phyloP scores from a whole-genome alignment of 1,284 basidiomycete genomes.

The Gomphus bonarii region DNA sequence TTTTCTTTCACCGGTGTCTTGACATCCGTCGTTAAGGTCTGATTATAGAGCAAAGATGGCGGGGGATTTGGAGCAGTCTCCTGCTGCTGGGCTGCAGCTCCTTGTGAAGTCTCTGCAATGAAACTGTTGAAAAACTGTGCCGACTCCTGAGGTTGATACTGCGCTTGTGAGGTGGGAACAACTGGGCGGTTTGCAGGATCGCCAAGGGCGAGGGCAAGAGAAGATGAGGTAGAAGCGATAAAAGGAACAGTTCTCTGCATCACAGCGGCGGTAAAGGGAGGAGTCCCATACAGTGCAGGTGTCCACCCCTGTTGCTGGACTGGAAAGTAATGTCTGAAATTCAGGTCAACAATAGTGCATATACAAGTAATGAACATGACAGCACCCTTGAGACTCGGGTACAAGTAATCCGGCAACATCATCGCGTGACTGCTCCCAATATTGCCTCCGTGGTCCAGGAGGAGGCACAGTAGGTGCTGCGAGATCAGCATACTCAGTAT shows the following conservation, averaged over 20 bases:
- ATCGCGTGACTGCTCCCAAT: conserved; percentile 43
- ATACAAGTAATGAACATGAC: conserved; percentile 14
- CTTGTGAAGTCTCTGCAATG: conserved; percentile 39
- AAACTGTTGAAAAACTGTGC: conserved; percentile 52
- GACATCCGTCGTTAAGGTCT: neutral
- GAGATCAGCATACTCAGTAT: conserved; percentile 48
- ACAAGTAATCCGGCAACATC: conserved; percentile 29
- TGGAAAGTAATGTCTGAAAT: conserved; percentile 22
- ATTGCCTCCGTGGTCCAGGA: conserved; percentile 29
- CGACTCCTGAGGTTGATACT: conserved; percentile 47
- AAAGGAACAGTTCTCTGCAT: conserved; percentile 50
- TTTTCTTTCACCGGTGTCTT: conserved; percentile 1
- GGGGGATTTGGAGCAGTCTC: conserved; percentile 13
- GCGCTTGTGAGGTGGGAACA: conserved; percentile 9
- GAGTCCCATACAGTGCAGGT: conserved; percentile 37
- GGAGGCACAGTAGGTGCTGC: conserved; percentile 27
- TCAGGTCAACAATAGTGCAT: conserved; percentile 14
- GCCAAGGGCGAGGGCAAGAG: conserved; percentile 61
- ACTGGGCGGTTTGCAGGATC: conserved; percentile 24
- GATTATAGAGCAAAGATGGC: neutral
- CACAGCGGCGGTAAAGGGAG: conserved; percentile 49
- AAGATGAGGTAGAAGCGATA: conserved; percentile 41
- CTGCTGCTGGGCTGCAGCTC: conserved; percentile 18
- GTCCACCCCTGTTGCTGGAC: conserved; percentile 26
- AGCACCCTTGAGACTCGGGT: conserved; percentile 11